These are phyloP conservation scores for Alternaria brassicae DNA, from an alignment of 2,329 filamentous ascomycete species.

Conservation along the genomic window DNA sequence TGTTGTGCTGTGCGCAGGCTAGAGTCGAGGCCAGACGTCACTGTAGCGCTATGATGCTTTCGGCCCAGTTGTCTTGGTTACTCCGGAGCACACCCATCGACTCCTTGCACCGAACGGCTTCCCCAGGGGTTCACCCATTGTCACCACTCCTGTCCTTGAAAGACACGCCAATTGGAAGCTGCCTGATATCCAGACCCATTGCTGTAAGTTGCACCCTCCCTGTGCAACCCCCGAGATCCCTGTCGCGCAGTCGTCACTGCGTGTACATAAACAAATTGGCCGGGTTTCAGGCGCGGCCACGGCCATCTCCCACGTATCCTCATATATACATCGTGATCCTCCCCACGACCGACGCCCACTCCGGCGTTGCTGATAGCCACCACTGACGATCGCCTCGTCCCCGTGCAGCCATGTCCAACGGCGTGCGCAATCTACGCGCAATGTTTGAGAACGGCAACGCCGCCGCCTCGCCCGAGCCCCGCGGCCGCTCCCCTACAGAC, in stretches of 20 bases:
- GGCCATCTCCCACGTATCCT: constrained; percentile 36
- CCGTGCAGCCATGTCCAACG: constrained; percentile 57
- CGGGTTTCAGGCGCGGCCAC: constrained; percentile 32
- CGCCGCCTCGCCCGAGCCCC: constrained; percentile 51
- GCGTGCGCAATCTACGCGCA: constrained; percentile 58
- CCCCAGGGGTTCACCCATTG: constrained; percentile 17
- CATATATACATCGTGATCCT: constrained; percentile 11
- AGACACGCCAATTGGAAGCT: background rate
- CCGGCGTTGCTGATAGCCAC: constrained; percentile 23
- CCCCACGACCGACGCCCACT: constrained; percentile 17
- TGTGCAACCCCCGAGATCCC: constrained; percentile 22
- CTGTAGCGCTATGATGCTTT: constrained; percentile 22
- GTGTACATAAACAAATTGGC: constrained; percentile 35
- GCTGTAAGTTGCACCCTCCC: constrained; percentile 30
- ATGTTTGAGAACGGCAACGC: constrained; percentile 56
- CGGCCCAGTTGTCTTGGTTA: constrained; percentile 23
- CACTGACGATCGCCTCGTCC: constrained; percentile 35
- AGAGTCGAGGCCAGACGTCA: constrained; percentile 22
- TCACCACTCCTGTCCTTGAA: constrained; percentile 1
- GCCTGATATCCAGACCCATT: constrained; percentile 12
- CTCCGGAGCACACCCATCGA: constrained; percentile 18
- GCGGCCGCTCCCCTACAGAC: constrained; percentile 54
- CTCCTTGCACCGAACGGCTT: constrained; percentile 9
- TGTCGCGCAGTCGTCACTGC: constrained; percentile 25
- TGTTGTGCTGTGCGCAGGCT: constrained; percentile 15